Percentiles rank a stretch among this genome's conserved stretches.
Evolutionary conservation across 441 rosid genomes (phyloP).

Genomic region (Populus hybrid): DNA sequence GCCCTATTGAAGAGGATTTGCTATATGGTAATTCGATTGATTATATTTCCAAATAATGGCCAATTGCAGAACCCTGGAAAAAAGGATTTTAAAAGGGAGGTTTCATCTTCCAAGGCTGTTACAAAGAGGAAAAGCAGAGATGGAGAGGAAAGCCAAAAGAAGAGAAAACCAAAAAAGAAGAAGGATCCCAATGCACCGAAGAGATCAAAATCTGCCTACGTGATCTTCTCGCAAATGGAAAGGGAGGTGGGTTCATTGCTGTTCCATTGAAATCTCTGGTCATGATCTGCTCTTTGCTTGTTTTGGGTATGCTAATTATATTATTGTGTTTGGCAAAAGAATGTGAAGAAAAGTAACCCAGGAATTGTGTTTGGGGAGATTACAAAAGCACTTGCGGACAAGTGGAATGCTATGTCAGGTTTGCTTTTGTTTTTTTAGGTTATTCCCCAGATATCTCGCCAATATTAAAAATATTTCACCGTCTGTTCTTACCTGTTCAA

Average conservation of each 20-base stretch:
- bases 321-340: constrained; percentile 38
- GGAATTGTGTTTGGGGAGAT: constrained; percentile 69
- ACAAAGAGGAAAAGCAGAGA: constrained; percentile 71
- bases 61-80: constrained; percentile 63
- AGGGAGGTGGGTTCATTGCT: constrained; percentile 59
- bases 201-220: constrained; percentile 74
- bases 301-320: constrained; percentile 5
- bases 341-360: constrained; percentile 69
- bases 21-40: not conserved
- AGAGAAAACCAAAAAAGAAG: constrained; percentile 77
- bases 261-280: not conserved
- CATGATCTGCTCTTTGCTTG: not conserved
- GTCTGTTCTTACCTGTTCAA: not conserved
- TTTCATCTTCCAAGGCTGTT: constrained; percentile 55
- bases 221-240: constrained; percentile 77
- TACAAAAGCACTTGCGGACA: constrained; percentile 69
- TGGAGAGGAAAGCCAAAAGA: constrained; percentile 64
- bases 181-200: constrained; percentile 99
- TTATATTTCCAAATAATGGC: constrained; percentile 2
- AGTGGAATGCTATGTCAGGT: constrained; percentile 60
- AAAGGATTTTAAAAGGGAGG: constrained; percentile 65
- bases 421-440: not conserved
- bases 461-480: not conserved
- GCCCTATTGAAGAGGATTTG: not conserved
- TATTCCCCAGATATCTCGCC: not conserved